A percentile compares a stretch with the other conserved stretches of the same genome.
Evolutionary conservation across 768 basidiomycete genomes (phyloP).

Genomic region (Hydnum rufescens): DNA sequence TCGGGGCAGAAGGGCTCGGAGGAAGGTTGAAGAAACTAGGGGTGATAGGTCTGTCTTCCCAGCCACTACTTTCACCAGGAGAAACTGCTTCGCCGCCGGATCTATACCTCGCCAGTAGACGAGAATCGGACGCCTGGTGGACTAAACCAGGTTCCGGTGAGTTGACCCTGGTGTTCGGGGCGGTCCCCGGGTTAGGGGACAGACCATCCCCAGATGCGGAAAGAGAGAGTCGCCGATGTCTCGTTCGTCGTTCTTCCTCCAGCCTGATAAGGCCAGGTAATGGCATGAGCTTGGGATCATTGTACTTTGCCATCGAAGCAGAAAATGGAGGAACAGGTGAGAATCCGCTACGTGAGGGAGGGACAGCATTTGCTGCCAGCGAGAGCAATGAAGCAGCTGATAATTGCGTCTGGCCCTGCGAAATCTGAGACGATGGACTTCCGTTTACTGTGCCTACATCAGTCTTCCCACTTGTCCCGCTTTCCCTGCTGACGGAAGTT

Average conservation of each 20-base stretch:
- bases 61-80: neutral
- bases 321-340: constrained; percentile 68
- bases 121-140: constrained; percentile 18
- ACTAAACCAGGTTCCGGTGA: constrained; percentile 11
- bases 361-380: constrained; percentile 29
- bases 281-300: constrained; percentile 65
- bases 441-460: constrained; percentile 11
- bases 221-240: neutral
- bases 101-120: constrained; percentile 4
- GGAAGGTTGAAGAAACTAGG: neutral
- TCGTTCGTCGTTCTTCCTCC: constrained; percentile 17
- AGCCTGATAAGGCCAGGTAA: constrained; percentile 74
- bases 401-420: constrained; percentile 30
- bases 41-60: neutral
- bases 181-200: neutral
- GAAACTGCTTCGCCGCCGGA: neutral
- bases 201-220: neutral
- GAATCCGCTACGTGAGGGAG: constrained; percentile 32
- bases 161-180: neutral
- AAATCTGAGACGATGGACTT: constrained; percentile 18
- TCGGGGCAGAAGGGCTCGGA: neutral
- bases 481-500: constrained; percentile 53
- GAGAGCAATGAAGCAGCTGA: constrained; percentile 45
- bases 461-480: constrained; percentile 23
- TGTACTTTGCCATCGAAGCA: constrained; percentile 52